Conservation (phyloP, 139 green algal species). For the Chlamydomonas schloesseri region DNA sequence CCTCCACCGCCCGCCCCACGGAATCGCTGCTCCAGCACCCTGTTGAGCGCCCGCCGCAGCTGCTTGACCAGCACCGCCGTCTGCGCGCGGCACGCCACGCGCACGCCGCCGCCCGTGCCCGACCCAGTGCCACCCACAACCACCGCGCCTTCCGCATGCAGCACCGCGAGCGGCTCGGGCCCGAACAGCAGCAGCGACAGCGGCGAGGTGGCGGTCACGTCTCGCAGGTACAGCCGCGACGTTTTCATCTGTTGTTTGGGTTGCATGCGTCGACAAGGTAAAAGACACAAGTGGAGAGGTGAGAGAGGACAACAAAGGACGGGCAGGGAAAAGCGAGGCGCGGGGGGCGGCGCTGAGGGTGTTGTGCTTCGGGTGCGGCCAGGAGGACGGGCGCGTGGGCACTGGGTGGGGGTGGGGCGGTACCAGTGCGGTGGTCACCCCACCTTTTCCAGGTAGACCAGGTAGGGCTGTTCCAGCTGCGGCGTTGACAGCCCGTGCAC, state of each 20-base stretch:
- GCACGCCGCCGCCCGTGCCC: conserved; percentile 29
- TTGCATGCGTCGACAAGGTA: background rate
- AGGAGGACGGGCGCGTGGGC: no score
- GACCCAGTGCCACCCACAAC: conserved; percentile 83
- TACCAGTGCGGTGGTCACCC: no score
- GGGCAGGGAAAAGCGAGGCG: no score
- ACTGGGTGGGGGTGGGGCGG: no score
- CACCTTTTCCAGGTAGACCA: conserved; percentile 92
- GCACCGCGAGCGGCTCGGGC: conserved; percentile 68
- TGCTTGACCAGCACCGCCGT: conserved; percentile 92
- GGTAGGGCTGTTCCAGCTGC: conserved; percentile 74
- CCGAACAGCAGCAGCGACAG: conserved; percentile 91
- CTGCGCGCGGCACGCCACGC: conserved; percentile 56
- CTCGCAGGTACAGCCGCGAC: conserved; percentile 82
- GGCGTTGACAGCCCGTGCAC: conserved; percentile 56
- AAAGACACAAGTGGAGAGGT: background rate
- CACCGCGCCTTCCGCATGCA: conserved; percentile 76
- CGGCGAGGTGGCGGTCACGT: conserved; percentile 85
- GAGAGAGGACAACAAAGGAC: no score
- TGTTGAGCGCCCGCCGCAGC: conserved; percentile 79
- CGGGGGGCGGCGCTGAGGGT: no score
- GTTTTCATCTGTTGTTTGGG: conserved; percentile 76
- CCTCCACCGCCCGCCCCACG: background rate
- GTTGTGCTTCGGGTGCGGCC: no score
- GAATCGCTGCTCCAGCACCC: conserved; percentile 58